These are phyloP conservation scores for Schrenkiella parvula DNA, from an alignment of 345 rosid species.

Conservation along the genomic window DNA sequence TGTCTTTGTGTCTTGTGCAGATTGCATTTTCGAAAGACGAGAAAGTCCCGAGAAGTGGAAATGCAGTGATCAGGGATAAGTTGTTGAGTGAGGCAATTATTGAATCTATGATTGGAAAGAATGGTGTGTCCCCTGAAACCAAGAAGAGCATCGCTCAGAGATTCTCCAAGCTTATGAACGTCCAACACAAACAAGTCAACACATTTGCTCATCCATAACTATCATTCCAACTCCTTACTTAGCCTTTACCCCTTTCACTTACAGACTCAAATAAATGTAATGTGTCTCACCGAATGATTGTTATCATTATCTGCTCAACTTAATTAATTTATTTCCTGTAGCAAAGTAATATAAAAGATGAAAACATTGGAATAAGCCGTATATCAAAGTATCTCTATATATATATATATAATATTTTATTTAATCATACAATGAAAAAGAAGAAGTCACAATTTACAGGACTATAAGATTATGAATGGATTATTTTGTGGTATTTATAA, in stretches of 20 bases:
- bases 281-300: background rate
- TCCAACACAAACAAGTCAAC: background rate
- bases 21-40: constrained; percentile 55
- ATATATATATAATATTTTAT: too few relatives aligned
- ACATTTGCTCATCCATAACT: background rate
- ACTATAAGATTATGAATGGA: too few relatives aligned
- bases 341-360: background rate
- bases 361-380: background rate
- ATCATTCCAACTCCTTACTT: background rate
- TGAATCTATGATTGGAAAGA: constrained; percentile 65
- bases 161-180: constrained; percentile 34
- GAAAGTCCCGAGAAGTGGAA: constrained; percentile 38
- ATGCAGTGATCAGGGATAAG: constrained; percentile 49
- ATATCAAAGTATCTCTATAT: too few relatives aligned
- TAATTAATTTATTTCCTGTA: background rate
- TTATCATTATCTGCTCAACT: background rate
- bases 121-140: constrained; percentile 63
- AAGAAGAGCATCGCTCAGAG: constrained; percentile 49
- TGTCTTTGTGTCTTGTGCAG: constrained; percentile 31
- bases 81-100: constrained; percentile 51
- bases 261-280: background rate
- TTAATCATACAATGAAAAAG: too few relatives aligned
- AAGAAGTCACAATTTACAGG: too few relatives aligned
- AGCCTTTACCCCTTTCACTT: background rate
- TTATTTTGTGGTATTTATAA: background rate